Evolutionary conservation across 148 eudicot genomes (phyloP), one percentile per base, ranked within the genome.

Genomic region (Spergularia bocconei): DNA sequence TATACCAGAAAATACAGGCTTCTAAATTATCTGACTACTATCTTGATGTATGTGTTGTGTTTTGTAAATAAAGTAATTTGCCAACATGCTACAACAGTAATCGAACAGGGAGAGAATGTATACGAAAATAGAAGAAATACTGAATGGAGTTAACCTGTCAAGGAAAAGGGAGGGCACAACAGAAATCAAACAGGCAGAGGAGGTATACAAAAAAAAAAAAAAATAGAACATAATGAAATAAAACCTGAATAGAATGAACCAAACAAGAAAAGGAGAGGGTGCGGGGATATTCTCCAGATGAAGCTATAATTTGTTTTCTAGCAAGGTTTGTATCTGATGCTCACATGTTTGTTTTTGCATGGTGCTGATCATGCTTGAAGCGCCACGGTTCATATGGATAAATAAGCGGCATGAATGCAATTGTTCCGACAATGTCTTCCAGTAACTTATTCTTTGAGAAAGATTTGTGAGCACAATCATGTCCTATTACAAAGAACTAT

Each of bases 381-480:
- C 98, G 95, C 97, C 98, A 94, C n/a, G 98, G 96, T 83, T 94
- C 97, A 74, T 94, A 94, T 69, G 98, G 98, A 84, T 94, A 91
- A 61, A 94, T 86, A 81, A 91, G 83, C 4, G 98, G 97, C 90
- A 94, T 71, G 70, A 94, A 90, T 69, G 97, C 96, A 74, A 94
- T 74, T 38, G 98, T 91, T 77, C 98, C 98, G 52, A 94, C 85
- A 82, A 91, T 86, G 84, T 94, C 98, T 85, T 94, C 98, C 75
- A 91, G 82, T 65, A 91, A 85, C 83, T 94, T 94, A 89, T 91
- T 94, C 82, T 80, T 85, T 25, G 98, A 90, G 78, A 94, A 94
- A 76, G 98, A 94, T 77, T 91, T 94, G 90, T 94, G 98, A 36
- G 97, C 98, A 79, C 98, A 94, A 80, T 94, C 98, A 87, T 94